Evolutionary conservation across 768 basidiomycete species (phyloP).

Genomic region (Cubamyces sp.): DNA sequence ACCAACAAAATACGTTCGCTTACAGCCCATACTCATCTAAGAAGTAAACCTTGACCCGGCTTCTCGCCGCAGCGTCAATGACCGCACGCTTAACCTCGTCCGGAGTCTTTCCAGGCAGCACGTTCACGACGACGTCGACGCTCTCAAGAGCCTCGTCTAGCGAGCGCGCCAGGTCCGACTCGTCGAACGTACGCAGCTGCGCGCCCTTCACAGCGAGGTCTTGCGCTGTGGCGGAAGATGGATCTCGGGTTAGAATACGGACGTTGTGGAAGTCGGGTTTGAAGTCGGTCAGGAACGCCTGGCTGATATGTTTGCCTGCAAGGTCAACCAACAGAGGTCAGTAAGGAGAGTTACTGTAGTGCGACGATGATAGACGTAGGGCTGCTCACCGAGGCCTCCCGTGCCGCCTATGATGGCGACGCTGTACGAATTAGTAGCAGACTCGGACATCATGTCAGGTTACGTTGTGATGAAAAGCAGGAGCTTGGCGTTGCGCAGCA

Average conservation of each 20-base stretch:
- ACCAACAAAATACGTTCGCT: constrained; percentile 5
- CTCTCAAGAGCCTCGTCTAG: constrained; percentile 22
- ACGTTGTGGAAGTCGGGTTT: constrained; percentile 25
- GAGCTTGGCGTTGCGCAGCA: too few relatives aligned
- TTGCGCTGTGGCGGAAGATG: constrained; percentile 10
- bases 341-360: too few relatives aligned
- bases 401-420: constrained; percentile 15
- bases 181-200: constrained; percentile 15
- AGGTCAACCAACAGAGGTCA: not conserved
- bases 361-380: too few relatives aligned
- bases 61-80: constrained; percentile 7
- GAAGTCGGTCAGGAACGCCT: constrained; percentile 21
- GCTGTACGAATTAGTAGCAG: not conserved
- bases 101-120: not conserved
- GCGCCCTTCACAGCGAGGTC: constrained; percentile 23
- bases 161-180: constrained; percentile 1
- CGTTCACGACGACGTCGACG: constrained; percentile 31
- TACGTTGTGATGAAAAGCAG: not conserved
- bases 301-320: constrained; percentile 20
- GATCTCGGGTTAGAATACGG: constrained; percentile 25
- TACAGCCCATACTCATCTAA: constrained; percentile 28
- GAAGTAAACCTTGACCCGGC: constrained; percentile 26
- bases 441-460: not conserved
- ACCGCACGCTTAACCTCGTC: constrained; percentile 10
- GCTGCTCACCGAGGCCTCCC: constrained; percentile 16